These are phyloP conservation scores for Globisporangium solare DNA, from an alignment of 352 stramenopile genomes.

Conservation along the genomic window DNA sequence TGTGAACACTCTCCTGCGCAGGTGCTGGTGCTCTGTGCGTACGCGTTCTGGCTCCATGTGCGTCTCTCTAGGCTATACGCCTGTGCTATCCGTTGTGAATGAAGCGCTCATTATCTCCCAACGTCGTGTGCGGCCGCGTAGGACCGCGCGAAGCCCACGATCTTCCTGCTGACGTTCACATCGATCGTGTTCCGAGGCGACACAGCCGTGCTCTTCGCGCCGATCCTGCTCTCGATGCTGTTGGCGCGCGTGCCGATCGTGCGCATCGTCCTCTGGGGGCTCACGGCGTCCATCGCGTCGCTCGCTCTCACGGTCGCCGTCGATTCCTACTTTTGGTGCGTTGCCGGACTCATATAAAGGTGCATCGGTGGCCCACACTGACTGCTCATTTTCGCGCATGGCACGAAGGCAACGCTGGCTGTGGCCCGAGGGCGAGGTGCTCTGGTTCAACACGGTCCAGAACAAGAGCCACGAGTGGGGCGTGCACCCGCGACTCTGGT, in stretches of 20 bases:
- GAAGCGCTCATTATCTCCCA: too few species aligned
- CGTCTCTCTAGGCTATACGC: not conserved
- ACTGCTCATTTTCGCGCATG: not conserved
- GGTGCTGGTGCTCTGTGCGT: conserved; percentile 59
- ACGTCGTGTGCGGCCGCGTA: conserved; percentile 5
- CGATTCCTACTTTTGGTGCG: conserved; percentile 92
- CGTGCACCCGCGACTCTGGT: conserved; percentile 94
- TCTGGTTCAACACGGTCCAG: conserved; percentile 96
- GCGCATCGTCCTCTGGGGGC: conserved; percentile 76
- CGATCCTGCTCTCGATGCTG: conserved; percentile 90
- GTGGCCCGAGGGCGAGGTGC: conserved; percentile 97
- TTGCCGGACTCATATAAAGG: not conserved
- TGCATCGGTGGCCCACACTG: too few species aligned
- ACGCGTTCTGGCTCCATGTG: conserved; percentile 60
- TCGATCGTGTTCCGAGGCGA: conserved; percentile 97
- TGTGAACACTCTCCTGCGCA: conserved; percentile 8
- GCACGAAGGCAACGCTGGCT: conserved; percentile 67
- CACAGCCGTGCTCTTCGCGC: conserved; percentile 93
- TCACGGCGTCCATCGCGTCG: conserved; percentile 62
- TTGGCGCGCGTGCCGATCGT: conserved; percentile 65
- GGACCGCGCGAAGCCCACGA: conserved; percentile 34
- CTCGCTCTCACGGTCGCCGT: conserved; percentile 85
- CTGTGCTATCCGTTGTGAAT: too few species aligned
- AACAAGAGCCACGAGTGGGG: conserved; percentile 98
- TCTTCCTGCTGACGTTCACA: conserved; percentile 88